These are phyloP conservation scores for Herpetospermum pedunculosum DNA, from an alignment of 306 rosid species.

Conservation along the genomic window DNA sequence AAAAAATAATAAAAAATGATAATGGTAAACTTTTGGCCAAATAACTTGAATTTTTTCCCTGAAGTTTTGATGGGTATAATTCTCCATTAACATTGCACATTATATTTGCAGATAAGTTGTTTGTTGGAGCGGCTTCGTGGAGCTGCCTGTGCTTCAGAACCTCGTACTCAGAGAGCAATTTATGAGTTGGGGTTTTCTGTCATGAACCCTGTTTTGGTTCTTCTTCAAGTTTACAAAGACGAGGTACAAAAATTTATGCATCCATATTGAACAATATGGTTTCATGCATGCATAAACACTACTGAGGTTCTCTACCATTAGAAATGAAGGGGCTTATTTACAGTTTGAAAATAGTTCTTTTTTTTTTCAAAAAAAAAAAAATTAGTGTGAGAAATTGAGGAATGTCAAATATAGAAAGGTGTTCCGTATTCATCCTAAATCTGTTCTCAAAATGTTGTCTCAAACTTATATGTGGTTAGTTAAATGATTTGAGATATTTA, in stretches of 20 bases:
- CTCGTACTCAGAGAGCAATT: conserved; percentile 77
- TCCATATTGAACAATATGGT: background rate
- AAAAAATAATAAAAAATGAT: conserved; percentile 8
- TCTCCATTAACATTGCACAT: conserved; percentile 16
- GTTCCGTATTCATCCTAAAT: background rate
- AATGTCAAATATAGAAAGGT: background rate
- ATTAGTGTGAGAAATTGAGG: background rate
- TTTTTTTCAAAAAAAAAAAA: background rate
- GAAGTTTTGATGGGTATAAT: background rate
- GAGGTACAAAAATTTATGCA: conserved; percentile 42
- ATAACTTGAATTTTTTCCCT: background rate
- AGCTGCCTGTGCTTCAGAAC: conserved; percentile 85
- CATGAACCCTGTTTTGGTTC: conserved; percentile 51
- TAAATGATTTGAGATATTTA: background rate
- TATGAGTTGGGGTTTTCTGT: conserved; percentile 79
- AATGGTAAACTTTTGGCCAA: conserved; percentile 27
- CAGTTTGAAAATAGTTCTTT: background rate
- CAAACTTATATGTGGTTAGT: background rate
- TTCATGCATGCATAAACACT: background rate
- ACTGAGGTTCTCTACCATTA: background rate
- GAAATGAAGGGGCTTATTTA: background rate
- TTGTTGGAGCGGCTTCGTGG: conserved; percentile 91
- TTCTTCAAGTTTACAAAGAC: conserved; percentile 81
- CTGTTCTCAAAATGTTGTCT: background rate
- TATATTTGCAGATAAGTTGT: conserved; percentile 72